Evolutionary conservation across 345 rosid species (phyloP), one percentile per base, ranked within the genome.

Genomic region (Eucalyptus leucophloia): DNA sequence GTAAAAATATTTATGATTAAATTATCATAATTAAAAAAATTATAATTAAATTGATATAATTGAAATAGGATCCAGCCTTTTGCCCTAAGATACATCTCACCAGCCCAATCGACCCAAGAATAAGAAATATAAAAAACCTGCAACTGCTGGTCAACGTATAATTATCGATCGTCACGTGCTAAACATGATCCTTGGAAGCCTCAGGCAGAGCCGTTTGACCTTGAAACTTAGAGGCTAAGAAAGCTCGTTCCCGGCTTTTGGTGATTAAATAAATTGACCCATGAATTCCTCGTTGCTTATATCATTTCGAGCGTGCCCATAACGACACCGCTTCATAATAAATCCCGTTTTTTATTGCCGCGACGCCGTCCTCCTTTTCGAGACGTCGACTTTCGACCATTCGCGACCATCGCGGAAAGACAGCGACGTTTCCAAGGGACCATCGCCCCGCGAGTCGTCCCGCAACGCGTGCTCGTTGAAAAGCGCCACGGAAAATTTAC

Each of bases 1-100:
- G 3, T 5, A 1, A 56, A 56, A 4, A 56, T 24, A 5, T 56
- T 56, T 9, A 23, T 0, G 0, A 56, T 1, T 56, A 56, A 56
- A 56, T 56, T 10, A 24, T 23, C 0, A 10, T 10, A 56, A 56
- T 10, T 23, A 0, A 24, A 56, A 19, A 23, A 4, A 21, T 54
- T 56, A 23, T 56, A 24, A 4, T 24, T 56, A 1, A 56, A 56
- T 24, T 5, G 1, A 56, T 1, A 56, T 24, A 2, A 56, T 56
- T 9, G 13, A 9, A 56, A 23, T 24, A 10, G 0, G 30, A 9
- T 56, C 3, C 0, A 56, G 14, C 13, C 13, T 56, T 56, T 56
- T 56, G 12, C 14, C 6, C 30, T 3, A 28, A 62, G 32, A 3
- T 12, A 28, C 16, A 62, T 6, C 16, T 4, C 32, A 13, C 34